Base-by-base conservation (phyloP, 768 basidiomycete species). In the Lactarius quietus region DNA sequence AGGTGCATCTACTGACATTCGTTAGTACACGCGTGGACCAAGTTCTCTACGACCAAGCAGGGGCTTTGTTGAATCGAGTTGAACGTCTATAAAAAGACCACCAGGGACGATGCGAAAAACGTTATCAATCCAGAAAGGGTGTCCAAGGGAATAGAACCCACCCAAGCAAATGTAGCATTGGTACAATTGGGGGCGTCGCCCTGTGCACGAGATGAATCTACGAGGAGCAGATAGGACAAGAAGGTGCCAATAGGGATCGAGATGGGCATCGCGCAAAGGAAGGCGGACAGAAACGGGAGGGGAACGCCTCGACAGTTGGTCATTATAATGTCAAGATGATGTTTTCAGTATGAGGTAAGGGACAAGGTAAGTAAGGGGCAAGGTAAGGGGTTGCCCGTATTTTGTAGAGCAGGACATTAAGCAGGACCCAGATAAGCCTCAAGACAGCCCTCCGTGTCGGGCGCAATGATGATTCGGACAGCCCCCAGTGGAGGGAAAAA, bases 51-150 rank as follows among this genome's bases (percentile, higher is more conserved):
- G 3, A 68, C 51, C 9, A 28, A 12, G 51, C 68, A 68, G 26
- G 68, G 65, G 41, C 14, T 51, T 26, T 68, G 68, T 2, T 23
- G n/a, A 9, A 68, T 57, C 1, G 65, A 67, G 29, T 68, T 68
- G 38, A 23, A 56, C 6, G 65, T 18, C 68, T 68, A 41, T 20
- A 33, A n/a, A n/a, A 20, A 3, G 7, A 3, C 3, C 23, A 5
- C 23, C 23, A 7, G 1, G 9, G 17, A 38, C 38, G 31, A 1
- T 51, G 45, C 12, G 56, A 6, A 28, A 17, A 58, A 9, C 15
- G 43, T 60, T 35, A 52, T 43, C 38, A 28, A 31, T 31, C 57
- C 3, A 9, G 43, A 45, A 51, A 0, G 23, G 15, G 48, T 14
- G 48, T 51, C 48, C 33, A 7, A n/a, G 39, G n/a, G 36, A 43